Evolutionary conservation across 1,284 basidiomycete species (phyloP).

Genomic region (Sphagnurus paluster): DNA sequence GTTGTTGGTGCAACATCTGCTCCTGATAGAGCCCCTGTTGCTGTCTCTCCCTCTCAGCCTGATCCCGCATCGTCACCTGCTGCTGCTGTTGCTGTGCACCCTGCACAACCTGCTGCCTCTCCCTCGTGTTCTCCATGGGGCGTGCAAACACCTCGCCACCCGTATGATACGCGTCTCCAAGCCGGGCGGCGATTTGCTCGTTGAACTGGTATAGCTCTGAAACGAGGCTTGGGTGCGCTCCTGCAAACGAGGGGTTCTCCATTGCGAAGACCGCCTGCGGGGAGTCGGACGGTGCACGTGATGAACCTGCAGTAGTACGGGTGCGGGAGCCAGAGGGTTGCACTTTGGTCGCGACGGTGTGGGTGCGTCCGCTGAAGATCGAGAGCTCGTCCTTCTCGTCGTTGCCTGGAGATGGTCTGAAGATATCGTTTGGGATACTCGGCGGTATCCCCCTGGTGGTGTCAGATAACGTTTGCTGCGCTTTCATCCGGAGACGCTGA

Average conservation of each 20-base stretch:
- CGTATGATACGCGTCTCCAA: conserved; percentile 46
- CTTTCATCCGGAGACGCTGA: conserved; percentile 57
- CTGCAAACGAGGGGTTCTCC: conserved; percentile 43
- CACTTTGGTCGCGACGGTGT: conserved; percentile 48
- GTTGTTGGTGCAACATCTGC: conserved; percentile 15
- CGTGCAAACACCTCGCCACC: conserved; percentile 33
- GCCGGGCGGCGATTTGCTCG: conserved; percentile 53
- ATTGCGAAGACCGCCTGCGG: conserved; percentile 25
- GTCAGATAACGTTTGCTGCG: conserved; percentile 52
- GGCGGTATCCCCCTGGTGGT: conserved; percentile 44
- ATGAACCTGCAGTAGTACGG: conserved; percentile 14
- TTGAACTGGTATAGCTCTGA: conserved; percentile 61
- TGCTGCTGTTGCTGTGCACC: conserved; percentile 12
- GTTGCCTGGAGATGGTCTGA: conserved; percentile 43
- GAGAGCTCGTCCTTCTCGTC: conserved; percentile 62
- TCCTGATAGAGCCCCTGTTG: conserved; percentile 19
- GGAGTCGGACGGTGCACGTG: conserved; percentile 29
- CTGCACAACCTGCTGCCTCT: conserved; percentile 18
- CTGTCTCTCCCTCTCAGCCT: conserved; percentile 25
- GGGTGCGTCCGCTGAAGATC: conserved; percentile 71
- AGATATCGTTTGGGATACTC: conserved; percentile 53
- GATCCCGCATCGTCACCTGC: conserved; percentile 16
- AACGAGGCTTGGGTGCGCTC: conserved; percentile 60
- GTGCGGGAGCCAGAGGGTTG: conserved; percentile 17
- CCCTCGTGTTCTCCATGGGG: conserved; percentile 24